A percentile compares a stretch with the other conserved stretches of the same genome.
Evolutionary conservation across 2,329 filamentous ascomycete genomes (phyloP).

Genomic region (Cladosporium oxysporum): DNA sequence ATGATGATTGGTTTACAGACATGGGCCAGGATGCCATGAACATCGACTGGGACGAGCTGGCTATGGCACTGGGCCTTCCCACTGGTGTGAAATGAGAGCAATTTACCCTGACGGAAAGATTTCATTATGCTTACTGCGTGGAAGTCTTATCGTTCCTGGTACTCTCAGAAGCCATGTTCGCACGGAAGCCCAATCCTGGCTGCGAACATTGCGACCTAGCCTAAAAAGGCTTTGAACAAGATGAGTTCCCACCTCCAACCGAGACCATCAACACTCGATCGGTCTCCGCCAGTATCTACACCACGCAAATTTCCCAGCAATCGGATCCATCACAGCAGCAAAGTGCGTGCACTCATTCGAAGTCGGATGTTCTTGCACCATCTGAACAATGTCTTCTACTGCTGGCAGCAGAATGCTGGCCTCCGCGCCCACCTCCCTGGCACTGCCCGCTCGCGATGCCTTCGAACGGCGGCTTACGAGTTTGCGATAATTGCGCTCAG

Average conservation of each 20-base stretch:
- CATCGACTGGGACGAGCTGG: slow-evolving; percentile 8
- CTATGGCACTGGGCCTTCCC: slow-evolving; percentile 1
- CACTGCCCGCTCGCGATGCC: not conserved
- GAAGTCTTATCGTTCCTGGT: not conserved
- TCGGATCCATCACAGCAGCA: slow-evolving; percentile 58
- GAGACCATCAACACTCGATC: slow-evolving; percentile 6
- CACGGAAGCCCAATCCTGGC: not conserved
- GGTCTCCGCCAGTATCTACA: slow-evolving; percentile 28
- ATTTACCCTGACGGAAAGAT: not conserved
- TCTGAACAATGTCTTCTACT: slow-evolving; percentile 45
- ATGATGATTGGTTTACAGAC: slow-evolving; percentile 2
- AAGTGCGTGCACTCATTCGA: slow-evolving; percentile 62
- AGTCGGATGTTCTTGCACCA: slow-evolving; percentile 56
- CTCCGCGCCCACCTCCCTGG: not conserved
- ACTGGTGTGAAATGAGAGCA: not conserved
- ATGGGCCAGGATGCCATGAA: not conserved
- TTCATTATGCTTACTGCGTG: not conserved
- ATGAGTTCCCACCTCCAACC: not conserved
- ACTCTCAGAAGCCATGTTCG: not conserved
- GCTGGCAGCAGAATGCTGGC: slow-evolving; percentile 23
- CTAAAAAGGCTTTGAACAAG: not conserved
- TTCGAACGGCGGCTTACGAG: not conserved
- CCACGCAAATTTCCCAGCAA: slow-evolving; percentile 25
- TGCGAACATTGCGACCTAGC: not conserved
- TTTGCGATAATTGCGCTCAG: slow-evolving; percentile 35